These are phyloP conservation scores for Graphilbum fragrans DNA, from an alignment of 2,329 filamentous ascomycete species.

Conservation along the genomic window DNA sequence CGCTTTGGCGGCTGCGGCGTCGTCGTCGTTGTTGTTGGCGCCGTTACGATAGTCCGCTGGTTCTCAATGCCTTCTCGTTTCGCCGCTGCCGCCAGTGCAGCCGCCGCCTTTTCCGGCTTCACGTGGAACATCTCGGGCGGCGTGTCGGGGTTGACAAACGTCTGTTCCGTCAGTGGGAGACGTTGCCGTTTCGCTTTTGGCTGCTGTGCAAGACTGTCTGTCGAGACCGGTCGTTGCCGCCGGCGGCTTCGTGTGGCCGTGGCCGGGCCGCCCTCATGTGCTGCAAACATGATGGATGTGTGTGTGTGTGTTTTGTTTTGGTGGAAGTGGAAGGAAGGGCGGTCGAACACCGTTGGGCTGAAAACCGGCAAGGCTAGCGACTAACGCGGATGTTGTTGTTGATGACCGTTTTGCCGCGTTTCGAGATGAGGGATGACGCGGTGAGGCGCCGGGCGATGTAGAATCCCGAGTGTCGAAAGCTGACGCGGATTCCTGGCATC, in stretches of 20 bases:
- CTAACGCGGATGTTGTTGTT: too few relatives aligned
- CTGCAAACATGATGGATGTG: constrained; percentile 50
- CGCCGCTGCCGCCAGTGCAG: constrained; percentile 24
- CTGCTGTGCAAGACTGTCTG: constrained; percentile 40
- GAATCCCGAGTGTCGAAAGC: too few relatives aligned
- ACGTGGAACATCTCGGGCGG: constrained; percentile 43
- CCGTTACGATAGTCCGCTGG: constrained; percentile 9
- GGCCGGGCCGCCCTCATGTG: constrained; percentile 38
- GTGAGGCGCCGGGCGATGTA: too few relatives aligned
- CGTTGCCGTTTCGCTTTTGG: constrained; percentile 54
- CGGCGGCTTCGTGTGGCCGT: constrained; percentile 48
- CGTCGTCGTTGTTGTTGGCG: constrained; percentile 10
- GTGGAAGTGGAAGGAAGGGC: neutral
- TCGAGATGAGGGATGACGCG: too few relatives aligned
- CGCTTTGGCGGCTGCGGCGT: constrained; percentile 21
- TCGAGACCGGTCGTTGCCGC: constrained; percentile 45
- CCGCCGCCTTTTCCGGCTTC: constrained; percentile 38
- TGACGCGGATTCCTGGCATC: too few relatives aligned
- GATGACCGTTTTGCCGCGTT: too few relatives aligned
- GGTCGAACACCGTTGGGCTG: too few relatives aligned
- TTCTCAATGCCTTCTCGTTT: constrained; percentile 37
- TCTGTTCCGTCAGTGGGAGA: constrained; percentile 43
- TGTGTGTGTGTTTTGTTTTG: too few relatives aligned
- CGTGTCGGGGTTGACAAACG: constrained; percentile 38
- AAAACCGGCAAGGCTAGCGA: too few relatives aligned